A percentile compares a stretch with the other conserved stretches of the same genome.
phyloP scores from a whole-genome alignment of 2,329 filamentous ascomycete species.

The Fonsecaea multimorphosa region DNA sequence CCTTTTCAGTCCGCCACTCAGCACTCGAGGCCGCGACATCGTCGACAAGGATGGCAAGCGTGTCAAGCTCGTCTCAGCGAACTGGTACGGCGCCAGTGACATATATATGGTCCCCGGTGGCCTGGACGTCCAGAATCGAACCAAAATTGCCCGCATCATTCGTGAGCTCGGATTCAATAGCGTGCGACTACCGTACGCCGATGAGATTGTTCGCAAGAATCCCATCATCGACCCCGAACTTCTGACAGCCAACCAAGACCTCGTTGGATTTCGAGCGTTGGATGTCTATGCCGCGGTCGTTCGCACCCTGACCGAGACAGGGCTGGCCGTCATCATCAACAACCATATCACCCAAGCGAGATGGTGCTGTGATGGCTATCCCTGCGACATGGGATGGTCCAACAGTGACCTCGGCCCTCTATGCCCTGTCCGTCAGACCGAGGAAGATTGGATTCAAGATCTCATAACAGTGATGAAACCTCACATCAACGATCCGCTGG shows the following conservation, averaged over 20 bases:
- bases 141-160: conserved; percentile 65
- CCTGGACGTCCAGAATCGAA: conserved; percentile 67
- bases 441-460: conserved; percentile 68
- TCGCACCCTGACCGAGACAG: conserved; percentile 64
- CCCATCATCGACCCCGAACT: conserved; percentile 60
- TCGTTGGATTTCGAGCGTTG: conserved; percentile 62
- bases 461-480: conserved; percentile 70
- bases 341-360: conserved; percentile 73
- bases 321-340: conserved; percentile 70
- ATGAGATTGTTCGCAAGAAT: conserved; percentile 69
- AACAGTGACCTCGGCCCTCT: conserved; percentile 68
- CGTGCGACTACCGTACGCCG: conserved; percentile 70
- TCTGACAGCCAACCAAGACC: conserved; percentile 65
- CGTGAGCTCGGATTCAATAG: conserved; percentile 71
- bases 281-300: conserved; percentile 68
- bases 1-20: conserved; percentile 63
- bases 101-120: conserved; percentile 69
- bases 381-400: conserved; percentile 70
- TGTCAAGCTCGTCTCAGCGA: conserved; percentile 68
- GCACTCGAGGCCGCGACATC: conserved; percentile 65
- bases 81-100: conserved; percentile 75
- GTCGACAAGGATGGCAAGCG: conserved; percentile 63
- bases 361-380: conserved; percentile 73
- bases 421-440: conserved; percentile 67
- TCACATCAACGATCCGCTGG: conserved; percentile 64